These are phyloP conservation scores for Alternaria atra DNA, from an alignment of 2,329 filamentous ascomycete genomes.

Conservation along the genomic window DNA sequence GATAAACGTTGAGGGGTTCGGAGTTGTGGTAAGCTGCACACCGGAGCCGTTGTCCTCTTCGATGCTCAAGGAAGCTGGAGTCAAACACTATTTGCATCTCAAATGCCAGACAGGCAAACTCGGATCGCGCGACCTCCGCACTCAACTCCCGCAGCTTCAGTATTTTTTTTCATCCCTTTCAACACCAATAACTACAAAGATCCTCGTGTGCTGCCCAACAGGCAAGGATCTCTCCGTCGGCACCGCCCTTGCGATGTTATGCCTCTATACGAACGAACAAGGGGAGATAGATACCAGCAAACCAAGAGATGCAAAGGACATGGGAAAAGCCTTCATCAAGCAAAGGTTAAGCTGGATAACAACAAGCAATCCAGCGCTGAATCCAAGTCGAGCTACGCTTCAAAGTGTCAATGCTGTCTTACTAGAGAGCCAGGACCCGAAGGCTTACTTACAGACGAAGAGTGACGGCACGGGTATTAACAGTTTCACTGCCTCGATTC, in stretches of 20 bases:
- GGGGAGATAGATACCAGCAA: conserved; percentile 54
- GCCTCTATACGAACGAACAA: conserved; percentile 73
- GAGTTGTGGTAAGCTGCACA: conserved; percentile 57
- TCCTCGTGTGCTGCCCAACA: conserved; percentile 72
- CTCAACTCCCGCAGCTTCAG: conserved; percentile 71
- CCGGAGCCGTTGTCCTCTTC: conserved; percentile 47
- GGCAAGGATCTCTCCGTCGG: conserved; percentile 85
- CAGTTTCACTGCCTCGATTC: not conserved
- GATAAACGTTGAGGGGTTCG: conserved; percentile 49
- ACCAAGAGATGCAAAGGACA: conserved; percentile 21
- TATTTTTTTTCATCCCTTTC: conserved; percentile 56
- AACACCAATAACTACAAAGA: conserved; percentile 1
- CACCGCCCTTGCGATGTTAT: conserved; percentile 77
- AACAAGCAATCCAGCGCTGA: conserved; percentile 77
- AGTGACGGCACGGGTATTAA: not conserved
- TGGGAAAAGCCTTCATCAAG: conserved; percentile 81
- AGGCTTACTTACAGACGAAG: not conserved
- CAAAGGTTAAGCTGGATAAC: conserved; percentile 83
- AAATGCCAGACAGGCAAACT: conserved; percentile 76
- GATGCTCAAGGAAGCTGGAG: conserved; percentile 19
- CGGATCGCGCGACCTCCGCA: conserved; percentile 83
- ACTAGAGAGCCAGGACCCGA: conserved; percentile 60
- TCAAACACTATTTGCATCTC: conserved; percentile 64
- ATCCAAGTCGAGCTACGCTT: conserved; percentile 83
- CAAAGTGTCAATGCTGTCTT: conserved; percentile 93